Percentiles rank a stretch among this genome's conserved stretches.
These are phyloP conservation scores for Leucosporidium yakuticum DNA, from an alignment of 768 basidiomycete species.

Conservation along the genomic window DNA sequence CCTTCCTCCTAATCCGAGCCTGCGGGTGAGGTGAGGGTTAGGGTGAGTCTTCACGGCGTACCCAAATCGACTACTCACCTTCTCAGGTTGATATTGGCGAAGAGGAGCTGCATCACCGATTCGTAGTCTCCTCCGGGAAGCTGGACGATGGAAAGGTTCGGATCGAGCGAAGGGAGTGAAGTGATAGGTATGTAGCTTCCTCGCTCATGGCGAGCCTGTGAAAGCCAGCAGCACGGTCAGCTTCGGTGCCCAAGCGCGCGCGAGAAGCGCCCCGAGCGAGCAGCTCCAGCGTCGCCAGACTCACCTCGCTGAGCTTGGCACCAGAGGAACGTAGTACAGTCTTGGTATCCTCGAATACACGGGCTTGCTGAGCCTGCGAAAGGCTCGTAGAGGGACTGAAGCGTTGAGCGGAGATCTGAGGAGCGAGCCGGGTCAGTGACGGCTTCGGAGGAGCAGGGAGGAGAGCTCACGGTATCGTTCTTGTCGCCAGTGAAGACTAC, in stretches of 20 bases:
- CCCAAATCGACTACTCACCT: not conserved
- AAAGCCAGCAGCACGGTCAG: too few relatives aligned
- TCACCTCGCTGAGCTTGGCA: too few relatives aligned
- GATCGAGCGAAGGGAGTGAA: not conserved
- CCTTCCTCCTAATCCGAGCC: slow-evolving; percentile 10
- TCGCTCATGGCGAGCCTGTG: too few relatives aligned
- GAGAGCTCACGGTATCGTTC: not conserved
- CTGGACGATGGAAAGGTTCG: slow-evolving; percentile 1
- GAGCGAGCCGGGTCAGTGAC: too few relatives aligned
- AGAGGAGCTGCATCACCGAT: not conserved
- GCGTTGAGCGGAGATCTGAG: too few relatives aligned
- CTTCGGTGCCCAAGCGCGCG: not conserved
- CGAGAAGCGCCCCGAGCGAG: not conserved
- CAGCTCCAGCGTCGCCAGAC: too few relatives aligned
- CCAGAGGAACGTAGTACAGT: too few relatives aligned
- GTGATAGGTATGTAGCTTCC: not conserved
- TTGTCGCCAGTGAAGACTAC: slow-evolving; percentile 13
- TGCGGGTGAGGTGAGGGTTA: not conserved
- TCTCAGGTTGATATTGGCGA: slow-evolving; percentile 7
- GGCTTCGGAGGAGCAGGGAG: too few relatives aligned
- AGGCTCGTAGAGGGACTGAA: too few relatives aligned
- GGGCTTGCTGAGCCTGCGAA: too few relatives aligned
- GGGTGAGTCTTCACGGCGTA: too few relatives aligned
- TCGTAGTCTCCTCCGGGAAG: slow-evolving; percentile 2
- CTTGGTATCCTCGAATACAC: too few relatives aligned